Percentiles rank a stretch among this genome's conserved stretches.
These are phyloP conservation scores for Solanum pennellii DNA, from an alignment of 257 asterid species.

Conservation along the genomic window DNA sequence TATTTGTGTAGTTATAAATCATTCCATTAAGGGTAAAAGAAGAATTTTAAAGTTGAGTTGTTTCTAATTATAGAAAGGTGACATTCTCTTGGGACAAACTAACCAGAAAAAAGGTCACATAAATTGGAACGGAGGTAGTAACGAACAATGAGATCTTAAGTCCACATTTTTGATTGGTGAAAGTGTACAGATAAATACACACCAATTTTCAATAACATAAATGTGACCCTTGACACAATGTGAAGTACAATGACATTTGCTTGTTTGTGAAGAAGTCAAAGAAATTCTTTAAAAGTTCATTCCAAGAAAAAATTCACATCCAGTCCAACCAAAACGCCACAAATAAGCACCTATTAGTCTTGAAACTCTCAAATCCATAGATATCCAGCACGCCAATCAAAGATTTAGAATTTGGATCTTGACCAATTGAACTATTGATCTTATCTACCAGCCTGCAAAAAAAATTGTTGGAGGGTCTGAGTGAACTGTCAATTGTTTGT, in stretches of 20 bases:
- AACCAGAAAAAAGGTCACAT: not conserved
- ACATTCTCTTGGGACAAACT: not conserved
- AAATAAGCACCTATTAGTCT: slow-evolving; percentile 55
- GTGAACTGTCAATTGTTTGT: not conserved
- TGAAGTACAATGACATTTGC: not conserved
- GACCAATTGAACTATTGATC: slow-evolving; percentile 39
- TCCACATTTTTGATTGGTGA: not conserved
- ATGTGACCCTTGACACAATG: not conserved
- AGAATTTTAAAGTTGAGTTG: not conserved
- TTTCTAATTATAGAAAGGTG: not conserved
- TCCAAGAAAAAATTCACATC: not conserved
- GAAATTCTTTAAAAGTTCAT: not conserved
- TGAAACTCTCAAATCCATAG: slow-evolving; percentile 50
- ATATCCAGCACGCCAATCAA: slow-evolving; percentile 48
- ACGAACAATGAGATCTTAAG: not conserved
- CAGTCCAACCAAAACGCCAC: slow-evolving; percentile 13
- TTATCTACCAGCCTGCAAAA: slow-evolving; percentile 45
- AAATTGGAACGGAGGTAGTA: not conserved
- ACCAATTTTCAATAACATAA: not conserved
- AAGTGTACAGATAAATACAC: not conserved
- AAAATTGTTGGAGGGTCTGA: not conserved
- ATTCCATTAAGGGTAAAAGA: not conserved
- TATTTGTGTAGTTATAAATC: not conserved
- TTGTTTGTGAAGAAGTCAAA: not conserved
- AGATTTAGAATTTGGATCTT: slow-evolving; percentile 34